phyloP scores from a whole-genome alignment of 768 basidiomycete species.

The Suillus decipiens region DNA sequence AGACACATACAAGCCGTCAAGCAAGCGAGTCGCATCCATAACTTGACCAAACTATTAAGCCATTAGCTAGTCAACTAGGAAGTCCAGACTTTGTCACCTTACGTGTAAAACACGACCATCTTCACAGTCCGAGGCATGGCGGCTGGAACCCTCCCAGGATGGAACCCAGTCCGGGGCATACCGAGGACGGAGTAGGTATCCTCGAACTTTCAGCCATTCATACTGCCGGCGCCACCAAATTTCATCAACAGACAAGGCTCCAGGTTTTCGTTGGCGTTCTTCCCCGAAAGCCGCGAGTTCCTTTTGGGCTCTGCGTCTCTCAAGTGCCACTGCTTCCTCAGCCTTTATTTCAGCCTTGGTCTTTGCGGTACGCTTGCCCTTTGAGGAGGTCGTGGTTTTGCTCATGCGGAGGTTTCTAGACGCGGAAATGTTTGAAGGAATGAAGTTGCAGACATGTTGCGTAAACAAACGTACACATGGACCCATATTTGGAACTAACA shows the following conservation, averaged over 20 bases:
- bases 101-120: neutral
- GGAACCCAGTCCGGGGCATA: neutral
- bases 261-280: neutral
- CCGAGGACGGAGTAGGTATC: neutral
- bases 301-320: neutral
- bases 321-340: neutral
- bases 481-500: constrained; percentile 5
- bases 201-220: neutral
- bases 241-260: neutral
- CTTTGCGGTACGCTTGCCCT: too few relatives aligned
- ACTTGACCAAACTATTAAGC: constrained; percentile 11
- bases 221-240: neutral
- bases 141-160: neutral
- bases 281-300: neutral
- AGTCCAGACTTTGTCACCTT: neutral
- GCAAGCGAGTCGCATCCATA: constrained; percentile 32
- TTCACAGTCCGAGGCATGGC: constrained; percentile 9
- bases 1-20: constrained; percentile 29
- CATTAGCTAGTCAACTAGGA: neutral
- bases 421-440: too few relatives aligned
- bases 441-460: too few relatives aligned
- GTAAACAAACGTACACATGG: constrained; percentile 18
- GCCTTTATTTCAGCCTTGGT: neutral
- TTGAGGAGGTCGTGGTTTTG: too few relatives aligned
- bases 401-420: too few relatives aligned